Evolutionary conservation across 2,329 filamentous ascomycete species (phyloP), one percentile per base, ranked within the genome.

Genomic region (Colletotrichum tanaceti): DNA sequence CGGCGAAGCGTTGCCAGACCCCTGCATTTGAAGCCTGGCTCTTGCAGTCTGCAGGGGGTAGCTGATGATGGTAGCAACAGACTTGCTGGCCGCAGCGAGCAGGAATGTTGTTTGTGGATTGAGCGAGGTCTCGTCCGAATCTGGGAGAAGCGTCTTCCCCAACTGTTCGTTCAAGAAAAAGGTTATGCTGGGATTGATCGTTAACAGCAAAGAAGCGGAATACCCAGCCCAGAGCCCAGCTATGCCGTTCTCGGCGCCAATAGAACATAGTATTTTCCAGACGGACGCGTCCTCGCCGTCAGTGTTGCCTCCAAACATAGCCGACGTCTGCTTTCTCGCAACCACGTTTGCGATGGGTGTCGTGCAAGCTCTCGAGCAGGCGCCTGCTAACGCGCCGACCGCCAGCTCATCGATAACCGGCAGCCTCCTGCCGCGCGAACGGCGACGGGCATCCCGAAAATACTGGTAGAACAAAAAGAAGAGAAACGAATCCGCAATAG

Each of bases 31-130:
- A 3, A 93, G 86, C 32, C 93, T 85, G 2, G 92, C 89, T 80
- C 95, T 95, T n/a, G 93, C 93, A 38, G 94, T 89, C 65, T 92
- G 92, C 77, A 97, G 91, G 0, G 94, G 94, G 76, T 97, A 97
- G 0, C 92, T 97, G 65, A 94, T 81, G 0, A 88, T 86, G 9
- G 90, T 93, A 0, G 93, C 93, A 28, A 91, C 81, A 0, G 90
- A 90, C 80, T 97, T 97, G 78, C 91, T 94, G 32, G 91, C 76
- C 0, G 93, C 93, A 0, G 94, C 93, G 41, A 87, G 76, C 13
- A 87, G 70, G 70, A 87, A 87, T 4, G 64, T 70, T 7, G 53
- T 70, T 14, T 53, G 58, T 16, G 58, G 58, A 11, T 32, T 63
- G 28, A 58, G 47, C 39, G 64, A 58, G 1, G 63, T 77, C 70